Evolutionary conservation across 2,329 filamentous ascomycete genomes (phyloP).

Genomic region (Lasiodiplodia sp.): DNA sequence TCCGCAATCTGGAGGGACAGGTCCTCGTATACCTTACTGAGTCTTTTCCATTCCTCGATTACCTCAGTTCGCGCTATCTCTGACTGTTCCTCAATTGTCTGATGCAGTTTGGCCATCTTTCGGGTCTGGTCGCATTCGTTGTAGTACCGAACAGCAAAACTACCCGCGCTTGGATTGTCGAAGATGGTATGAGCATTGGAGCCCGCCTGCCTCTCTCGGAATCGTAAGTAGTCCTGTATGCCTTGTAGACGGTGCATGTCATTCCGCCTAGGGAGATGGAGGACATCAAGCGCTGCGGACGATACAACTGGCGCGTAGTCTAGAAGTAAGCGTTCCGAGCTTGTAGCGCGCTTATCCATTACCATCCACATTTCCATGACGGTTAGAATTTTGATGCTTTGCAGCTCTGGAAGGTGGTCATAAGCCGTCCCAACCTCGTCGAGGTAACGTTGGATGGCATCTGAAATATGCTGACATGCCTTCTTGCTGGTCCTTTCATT

Average conservation of each 20-base stretch:
- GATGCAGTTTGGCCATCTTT: constrained; percentile 42
- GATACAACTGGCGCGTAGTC: constrained; percentile 62
- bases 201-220: constrained; percentile 41
- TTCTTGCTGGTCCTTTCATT: not conserved
- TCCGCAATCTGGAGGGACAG: constrained; percentile 45
- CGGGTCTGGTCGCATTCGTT: constrained; percentile 35
- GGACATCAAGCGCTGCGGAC: constrained; percentile 59
- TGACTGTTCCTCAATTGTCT: constrained; percentile 47
- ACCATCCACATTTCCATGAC: not conserved
- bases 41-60: constrained; percentile 47
- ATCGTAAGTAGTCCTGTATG: constrained; percentile 59
- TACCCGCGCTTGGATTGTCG: constrained; percentile 49
- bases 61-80: constrained; percentile 43
- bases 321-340: constrained; percentile 55
- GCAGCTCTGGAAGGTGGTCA: constrained; percentile 54
- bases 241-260: constrained; percentile 60
- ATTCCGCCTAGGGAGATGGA: constrained; percentile 57
- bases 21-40: constrained; percentile 46
- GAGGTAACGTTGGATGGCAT: constrained; percentile 48
- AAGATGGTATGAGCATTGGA: constrained; percentile 55
- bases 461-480: constrained; percentile 42
- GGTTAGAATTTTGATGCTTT: not conserved
- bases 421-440: constrained; percentile 48
- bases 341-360: constrained; percentile 54
- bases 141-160: constrained; percentile 58